Percentiles rank a stretch among this genome's conserved stretches.
These are phyloP conservation scores for Canna indica DNA, from an alignment of 176 grass and related monocot genomes.

Conservation along the genomic window DNA sequence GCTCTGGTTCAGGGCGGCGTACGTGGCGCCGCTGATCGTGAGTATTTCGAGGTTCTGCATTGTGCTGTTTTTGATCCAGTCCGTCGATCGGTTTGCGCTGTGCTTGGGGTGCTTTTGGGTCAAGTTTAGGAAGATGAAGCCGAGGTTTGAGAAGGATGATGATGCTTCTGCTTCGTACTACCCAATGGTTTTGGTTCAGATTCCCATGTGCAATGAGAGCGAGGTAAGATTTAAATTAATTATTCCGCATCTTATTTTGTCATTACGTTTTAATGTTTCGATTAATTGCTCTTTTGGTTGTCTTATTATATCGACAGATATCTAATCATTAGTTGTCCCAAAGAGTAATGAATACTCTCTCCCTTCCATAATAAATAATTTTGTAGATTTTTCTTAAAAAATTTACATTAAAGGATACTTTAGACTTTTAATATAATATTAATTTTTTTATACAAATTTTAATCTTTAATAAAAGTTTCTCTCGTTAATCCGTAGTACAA, in stretches of 20 bases:
- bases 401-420: no score
- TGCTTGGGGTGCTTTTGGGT: constrained; percentile 8
- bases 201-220: constrained; percentile 17
- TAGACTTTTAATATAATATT: no score
- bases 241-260: background rate
- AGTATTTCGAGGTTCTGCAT: background rate
- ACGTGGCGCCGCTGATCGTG: background rate
- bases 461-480: no score
- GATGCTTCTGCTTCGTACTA: background rate
- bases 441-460: no score
- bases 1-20: constrained; percentile 7
- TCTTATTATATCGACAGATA: no score
- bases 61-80: constrained; percentile 7
- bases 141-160: background rate
- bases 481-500: no score
- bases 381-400: no score
- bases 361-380: no score
- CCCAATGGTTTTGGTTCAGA: constrained; percentile 13
- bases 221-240: background rate
- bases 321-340: no score
- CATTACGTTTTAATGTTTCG: background rate
- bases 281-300: background rate
- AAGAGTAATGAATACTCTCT: no score
- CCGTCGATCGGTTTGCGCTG: background rate
- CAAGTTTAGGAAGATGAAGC: background rate